phyloP scores from a whole-genome alignment of 768 basidiomycete genomes.

The Hygrophoropsis aurantiaca region DNA sequence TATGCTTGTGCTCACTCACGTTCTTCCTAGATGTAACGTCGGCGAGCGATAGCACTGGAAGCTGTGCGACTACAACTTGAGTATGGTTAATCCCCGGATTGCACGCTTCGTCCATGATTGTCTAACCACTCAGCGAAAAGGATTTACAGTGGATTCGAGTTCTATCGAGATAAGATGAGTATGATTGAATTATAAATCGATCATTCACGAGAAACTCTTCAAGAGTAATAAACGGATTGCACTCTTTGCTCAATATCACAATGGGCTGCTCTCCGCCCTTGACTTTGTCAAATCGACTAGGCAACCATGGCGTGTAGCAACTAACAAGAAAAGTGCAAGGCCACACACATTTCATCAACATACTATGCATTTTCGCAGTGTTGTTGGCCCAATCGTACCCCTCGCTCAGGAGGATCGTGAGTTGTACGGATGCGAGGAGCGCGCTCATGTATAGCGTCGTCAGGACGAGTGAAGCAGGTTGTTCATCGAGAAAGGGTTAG shows the following conservation, averaged over 20 bases:
- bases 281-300: conserved; percentile 70
- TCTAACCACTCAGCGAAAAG: conserved; percentile 64
- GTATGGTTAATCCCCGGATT: conserved; percentile 55
- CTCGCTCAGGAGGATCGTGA: no score
- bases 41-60: conserved; percentile 34
- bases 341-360: no score
- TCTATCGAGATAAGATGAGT: conserved; percentile 38
- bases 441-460: no score
- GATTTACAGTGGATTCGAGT: conserved; percentile 57
- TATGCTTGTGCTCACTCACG: conserved; percentile 67
- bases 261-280: conserved; percentile 65
- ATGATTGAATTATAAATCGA: no score
- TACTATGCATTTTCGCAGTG: no score
- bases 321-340: neutral
- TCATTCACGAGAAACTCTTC: conserved; percentile 84
- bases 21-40: conserved; percentile 49
- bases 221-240: conserved; percentile 67
- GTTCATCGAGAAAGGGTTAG: no score
- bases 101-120: conserved; percentile 77
- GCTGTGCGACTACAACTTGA: conserved; percentile 38
- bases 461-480: no score
- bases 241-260: conserved; percentile 39
- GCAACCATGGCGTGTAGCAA: conserved; percentile 65
- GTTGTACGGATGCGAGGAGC: no score
- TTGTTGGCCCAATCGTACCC: no score